Evolutionary conservation across 2,329 filamentous ascomycete species (phyloP).

Genomic region (Monosporascus sp.): DNA sequence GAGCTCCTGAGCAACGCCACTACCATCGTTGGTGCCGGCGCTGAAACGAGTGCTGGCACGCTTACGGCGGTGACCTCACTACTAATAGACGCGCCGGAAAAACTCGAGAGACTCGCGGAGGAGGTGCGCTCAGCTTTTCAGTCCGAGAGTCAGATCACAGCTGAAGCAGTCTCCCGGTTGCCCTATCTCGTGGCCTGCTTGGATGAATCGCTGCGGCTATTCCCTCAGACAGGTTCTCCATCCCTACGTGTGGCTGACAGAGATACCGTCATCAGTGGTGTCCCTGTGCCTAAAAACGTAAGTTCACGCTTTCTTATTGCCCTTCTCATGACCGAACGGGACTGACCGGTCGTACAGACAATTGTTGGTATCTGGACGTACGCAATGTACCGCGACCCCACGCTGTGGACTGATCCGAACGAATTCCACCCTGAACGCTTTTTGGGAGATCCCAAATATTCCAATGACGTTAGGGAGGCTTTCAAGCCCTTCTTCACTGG

Average conservation of each 20-base stretch:
- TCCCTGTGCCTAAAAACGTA: constrained; percentile 7
- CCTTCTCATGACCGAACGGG: background rate
- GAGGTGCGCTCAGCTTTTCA: constrained; percentile 37
- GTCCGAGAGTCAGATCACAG: constrained; percentile 25
- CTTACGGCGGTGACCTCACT: constrained; percentile 31
- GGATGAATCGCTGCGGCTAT: constrained; percentile 28
- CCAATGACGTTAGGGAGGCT: constrained; percentile 1
- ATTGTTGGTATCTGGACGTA: constrained; percentile 9
- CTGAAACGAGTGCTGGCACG: constrained; percentile 40
- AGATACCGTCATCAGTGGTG: constrained; percentile 4
- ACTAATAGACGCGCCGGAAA: constrained; percentile 29
- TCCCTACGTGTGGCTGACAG: constrained; percentile 6
- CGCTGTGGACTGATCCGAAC: constrained; percentile 6
- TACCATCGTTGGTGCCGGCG: constrained; percentile 34
- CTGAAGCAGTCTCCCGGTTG: constrained; percentile 15
- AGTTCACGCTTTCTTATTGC: background rate
- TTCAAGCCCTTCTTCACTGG: constrained; percentile 9
- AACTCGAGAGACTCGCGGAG: constrained; percentile 28
- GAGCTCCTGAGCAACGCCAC: background rate
- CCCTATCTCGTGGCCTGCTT: constrained; percentile 28
- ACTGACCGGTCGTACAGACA: constrained; percentile 1
- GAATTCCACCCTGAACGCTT: constrained; percentile 7
- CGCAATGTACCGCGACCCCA: constrained; percentile 6
- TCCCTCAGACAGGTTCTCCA: constrained; percentile 24
- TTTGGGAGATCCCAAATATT: constrained; percentile 2